Base-by-base conservation (phyloP, 805 yeast species). In the Nakazawaea ambrosiae region DNA sequence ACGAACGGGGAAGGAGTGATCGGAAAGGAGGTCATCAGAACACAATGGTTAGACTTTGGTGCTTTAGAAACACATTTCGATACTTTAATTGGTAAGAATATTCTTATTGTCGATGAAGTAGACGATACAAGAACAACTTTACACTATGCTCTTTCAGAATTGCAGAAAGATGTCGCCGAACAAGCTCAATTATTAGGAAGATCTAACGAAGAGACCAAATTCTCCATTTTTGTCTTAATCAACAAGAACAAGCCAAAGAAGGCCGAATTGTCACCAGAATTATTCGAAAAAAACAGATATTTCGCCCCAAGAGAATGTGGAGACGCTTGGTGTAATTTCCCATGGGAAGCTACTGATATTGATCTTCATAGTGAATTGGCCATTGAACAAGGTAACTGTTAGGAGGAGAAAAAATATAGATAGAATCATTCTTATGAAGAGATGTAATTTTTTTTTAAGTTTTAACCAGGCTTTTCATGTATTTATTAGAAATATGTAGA, bases 61-160 rank as follows among this genome's bases (percentile, higher is more conserved):
- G 75, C 83, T 34, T 64, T 83, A 37, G 70, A 68, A 34, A 68
- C 75, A 58, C 85, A 79, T 59, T 76, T 80, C 47, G 83, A 80
- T 47, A 78, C 85, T 33, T 67, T 86, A 45, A 79, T 86, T 41
- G 95, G 94, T 49, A 86, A 85, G 61, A 79, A 78, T 54, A 69
- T 86, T 27, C 62, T 86, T 47, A 83, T 86, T 50, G 92, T 86
- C 25, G 95, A 86, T 58, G 95, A 86, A 63, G 95, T 86, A 33
- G 95, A 86, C 58, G 95, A 86, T 56, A 84, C 95, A 18, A 81
- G 95, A 68, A 86, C 95, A 37, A 86, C 95, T 2, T 65, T 86
- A 40, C 90, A 83, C 55, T 86, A 85, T 53, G 95, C 95, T 2
- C 73, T 85, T 27, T 66, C 76, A 9, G 95, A 86, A 59, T 66